A percentile compares a stretch with the other conserved stretches of the same genome.
phyloP scores from a whole-genome alignment of 768 basidiomycete species.

The Coprinellus micaceus region DNA sequence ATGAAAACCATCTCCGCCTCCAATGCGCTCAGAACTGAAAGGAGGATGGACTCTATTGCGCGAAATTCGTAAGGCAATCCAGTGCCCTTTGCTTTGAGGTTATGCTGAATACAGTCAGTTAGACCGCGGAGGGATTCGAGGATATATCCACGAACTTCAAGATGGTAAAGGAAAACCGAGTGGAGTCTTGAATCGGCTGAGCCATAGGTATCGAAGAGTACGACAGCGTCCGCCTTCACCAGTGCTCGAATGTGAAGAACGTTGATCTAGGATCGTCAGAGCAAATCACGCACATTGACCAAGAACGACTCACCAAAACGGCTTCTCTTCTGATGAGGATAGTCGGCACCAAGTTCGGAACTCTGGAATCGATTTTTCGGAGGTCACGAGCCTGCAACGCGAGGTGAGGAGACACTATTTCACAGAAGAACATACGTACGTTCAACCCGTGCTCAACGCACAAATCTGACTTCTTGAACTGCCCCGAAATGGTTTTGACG shows the following conservation, averaged over 20 bases:
- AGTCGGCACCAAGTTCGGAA: slow-evolving; percentile 92
- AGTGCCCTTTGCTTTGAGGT: slow-evolving; percentile 67
- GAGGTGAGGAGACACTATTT: slow-evolving; percentile 8
- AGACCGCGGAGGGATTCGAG: background rate
- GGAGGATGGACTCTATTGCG: slow-evolving; percentile 87
- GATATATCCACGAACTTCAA: slow-evolving; percentile 53
- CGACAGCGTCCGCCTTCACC: slow-evolving; percentile 87
- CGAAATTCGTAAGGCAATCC: slow-evolving; percentile 87
- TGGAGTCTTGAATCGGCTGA: slow-evolving; percentile 82
- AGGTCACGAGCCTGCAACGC: slow-evolving; percentile 80
- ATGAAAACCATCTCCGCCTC: slow-evolving; percentile 97
- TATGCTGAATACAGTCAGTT: slow-evolving; percentile 51
- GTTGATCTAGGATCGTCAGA: slow-evolving; percentile 57
- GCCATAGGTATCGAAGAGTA: slow-evolving; percentile 91
- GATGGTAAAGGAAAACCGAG: slow-evolving; percentile 82
- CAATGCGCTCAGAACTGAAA: slow-evolving; percentile 87
- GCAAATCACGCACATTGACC: slow-evolving; percentile 6
- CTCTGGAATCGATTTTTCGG: slow-evolving; percentile 91
- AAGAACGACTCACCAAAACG: slow-evolving; percentile 60
- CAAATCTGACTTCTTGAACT: slow-evolving; percentile 88
- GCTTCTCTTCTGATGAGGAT: slow-evolving; percentile 87
- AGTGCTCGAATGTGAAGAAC: slow-evolving; percentile 93
- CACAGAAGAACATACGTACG: slow-evolving; percentile 46
- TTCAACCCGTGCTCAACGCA: slow-evolving; percentile 85
- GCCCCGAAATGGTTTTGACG: slow-evolving; percentile 83